Evolutionary conservation across 345 rosid genomes (phyloP).

Genomic region (Euphorbia lathyris): DNA sequence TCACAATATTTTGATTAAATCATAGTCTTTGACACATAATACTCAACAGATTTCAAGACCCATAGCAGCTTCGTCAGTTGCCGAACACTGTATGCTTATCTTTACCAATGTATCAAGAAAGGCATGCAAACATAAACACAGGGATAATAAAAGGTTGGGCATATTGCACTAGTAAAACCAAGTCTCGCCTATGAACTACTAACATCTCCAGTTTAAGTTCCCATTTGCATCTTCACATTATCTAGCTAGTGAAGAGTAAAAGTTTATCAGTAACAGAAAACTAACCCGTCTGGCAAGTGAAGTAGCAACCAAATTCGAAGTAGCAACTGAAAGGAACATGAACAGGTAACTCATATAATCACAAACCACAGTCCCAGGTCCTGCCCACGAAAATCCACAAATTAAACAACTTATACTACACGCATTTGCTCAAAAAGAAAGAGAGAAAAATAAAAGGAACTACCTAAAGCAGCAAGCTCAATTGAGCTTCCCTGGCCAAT

Average conservation of each 20-base stretch:
- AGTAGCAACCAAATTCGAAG: slow-evolving; percentile 56
- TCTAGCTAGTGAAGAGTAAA: too few species aligned
- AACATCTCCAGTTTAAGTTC: background rate
- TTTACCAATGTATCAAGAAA: background rate
- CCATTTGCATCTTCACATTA: background rate
- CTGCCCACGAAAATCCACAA: slow-evolving; percentile 25
- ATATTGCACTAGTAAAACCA: background rate
- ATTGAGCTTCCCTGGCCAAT: slow-evolving; percentile 86
- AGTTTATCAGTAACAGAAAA: slow-evolving; percentile 1
- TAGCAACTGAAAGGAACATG: slow-evolving; percentile 58
- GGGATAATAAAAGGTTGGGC: background rate
- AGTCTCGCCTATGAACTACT: background rate
- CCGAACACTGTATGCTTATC: background rate
- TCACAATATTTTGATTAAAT: background rate
- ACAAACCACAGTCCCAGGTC: slow-evolving; percentile 58
- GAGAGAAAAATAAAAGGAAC: background rate
- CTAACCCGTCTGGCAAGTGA: slow-evolving; percentile 44
- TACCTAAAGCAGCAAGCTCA: slow-evolving; percentile 95
- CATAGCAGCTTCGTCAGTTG: background rate
- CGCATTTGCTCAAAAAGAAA: background rate
- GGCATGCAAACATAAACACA: background rate
- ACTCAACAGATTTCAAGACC: slow-evolving; percentile 2
- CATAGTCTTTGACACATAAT: background rate
- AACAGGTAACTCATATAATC: slow-evolving; percentile 44
- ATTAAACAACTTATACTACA: background rate